Base-by-base conservation (phyloP, 2,329 filamentous ascomycete genomes). In the Ophiocordyceps camponoti-floridani region DNA sequence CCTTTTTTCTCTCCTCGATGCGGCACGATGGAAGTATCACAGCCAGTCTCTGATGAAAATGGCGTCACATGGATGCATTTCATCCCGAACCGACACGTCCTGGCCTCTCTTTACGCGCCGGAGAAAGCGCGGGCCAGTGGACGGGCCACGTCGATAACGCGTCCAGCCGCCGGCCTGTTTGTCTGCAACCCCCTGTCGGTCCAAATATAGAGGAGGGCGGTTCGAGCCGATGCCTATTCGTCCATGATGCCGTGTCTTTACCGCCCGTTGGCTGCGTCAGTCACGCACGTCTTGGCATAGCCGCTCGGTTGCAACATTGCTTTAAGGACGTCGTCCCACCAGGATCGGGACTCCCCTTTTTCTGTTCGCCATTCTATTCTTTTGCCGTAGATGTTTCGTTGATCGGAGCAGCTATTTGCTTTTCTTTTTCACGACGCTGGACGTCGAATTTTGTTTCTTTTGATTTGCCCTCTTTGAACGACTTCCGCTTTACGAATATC, bases 321-420 rank as follows among this genome's bases (percentile, higher is more conserved):
- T 60, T 54, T 42, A 60, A 58, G 54, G 54, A 48, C 49, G 49
- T 46, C 42, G 14, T 23, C 19, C 18, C 38, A 11, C 8, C 38
- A 5, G 41, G 49, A 38, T 52, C 56, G 57, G 47, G 52, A 50
- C 50, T 50, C 54, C 50, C 52, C 53, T 48, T 52, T 60, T 52
- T 54, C 50, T 54, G 18, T 14, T 44, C 43, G 26, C 23, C 16
- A 56, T 56, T 61, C 55, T 51, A 55, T 57, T 57, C 58, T 61
- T 57, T 54, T 52, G 52, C 54, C 54, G 47, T 54, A 53, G 57
- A 57, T 45, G 56, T 57, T 62, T 66, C 61, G 63, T 67, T 65
- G 64, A 66, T 48, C 64, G 61, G 64, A 58, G 61, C 58, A 62
- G 58, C 60, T 64, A 65, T 52, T 41, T 19, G 40, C 53, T 56